Conservation (phyloP, 495 filamentous ascomycete genomes). For the Penicillium herquei region DNA sequence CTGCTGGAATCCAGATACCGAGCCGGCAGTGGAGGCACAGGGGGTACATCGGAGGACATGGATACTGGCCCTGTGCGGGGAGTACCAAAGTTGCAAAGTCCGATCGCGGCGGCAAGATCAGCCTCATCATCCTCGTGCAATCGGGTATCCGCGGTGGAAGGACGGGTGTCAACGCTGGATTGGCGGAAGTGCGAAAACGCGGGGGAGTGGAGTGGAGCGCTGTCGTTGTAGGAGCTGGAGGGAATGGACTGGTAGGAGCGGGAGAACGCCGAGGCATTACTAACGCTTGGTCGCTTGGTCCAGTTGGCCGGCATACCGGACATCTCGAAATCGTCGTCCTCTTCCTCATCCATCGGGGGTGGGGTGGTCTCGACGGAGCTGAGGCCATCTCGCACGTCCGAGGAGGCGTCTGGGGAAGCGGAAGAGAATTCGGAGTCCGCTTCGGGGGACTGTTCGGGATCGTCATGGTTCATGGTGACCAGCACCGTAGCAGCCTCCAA, state of each 20-base stretch:
- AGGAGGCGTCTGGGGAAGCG: constrained; percentile 75
- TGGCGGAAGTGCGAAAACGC: constrained; percentile 47
- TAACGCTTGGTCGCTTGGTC: constrained; percentile 52
- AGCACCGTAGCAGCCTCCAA: constrained; percentile 94
- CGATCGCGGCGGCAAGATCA: constrained; percentile 82
- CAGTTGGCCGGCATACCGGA: constrained; percentile 33
- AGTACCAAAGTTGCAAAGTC: constrained; percentile 87
- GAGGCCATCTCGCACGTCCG: constrained; percentile 66
- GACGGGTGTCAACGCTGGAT: constrained; percentile 62
- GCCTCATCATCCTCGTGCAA: constrained; percentile 61
- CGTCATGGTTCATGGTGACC: constrained; percentile 80
- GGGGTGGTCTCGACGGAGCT: constrained; percentile 59
- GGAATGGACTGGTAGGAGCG: constrained; percentile 81
- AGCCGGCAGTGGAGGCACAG: constrained; percentile 79
- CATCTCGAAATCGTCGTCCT: constrained; percentile 44
- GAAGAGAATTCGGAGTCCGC: constrained; percentile 78
- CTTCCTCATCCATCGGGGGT: constrained; percentile 49
- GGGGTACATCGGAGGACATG: constrained; percentile 75
- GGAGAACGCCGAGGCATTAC: constrained; percentile 66
- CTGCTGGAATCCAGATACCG: constrained; percentile 41
- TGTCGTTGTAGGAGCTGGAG: constrained; percentile 52
- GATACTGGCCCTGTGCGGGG: constrained; percentile 68
- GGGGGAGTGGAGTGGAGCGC: constrained; percentile 45
- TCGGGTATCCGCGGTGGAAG: constrained; percentile 58
- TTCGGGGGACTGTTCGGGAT: constrained; percentile 57